Evolutionary conservation across 2,329 filamentous ascomycete genomes (phyloP), one percentile per base, ranked within the genome.

Genomic region (Zymoseptoria ardabiliae): DNA sequence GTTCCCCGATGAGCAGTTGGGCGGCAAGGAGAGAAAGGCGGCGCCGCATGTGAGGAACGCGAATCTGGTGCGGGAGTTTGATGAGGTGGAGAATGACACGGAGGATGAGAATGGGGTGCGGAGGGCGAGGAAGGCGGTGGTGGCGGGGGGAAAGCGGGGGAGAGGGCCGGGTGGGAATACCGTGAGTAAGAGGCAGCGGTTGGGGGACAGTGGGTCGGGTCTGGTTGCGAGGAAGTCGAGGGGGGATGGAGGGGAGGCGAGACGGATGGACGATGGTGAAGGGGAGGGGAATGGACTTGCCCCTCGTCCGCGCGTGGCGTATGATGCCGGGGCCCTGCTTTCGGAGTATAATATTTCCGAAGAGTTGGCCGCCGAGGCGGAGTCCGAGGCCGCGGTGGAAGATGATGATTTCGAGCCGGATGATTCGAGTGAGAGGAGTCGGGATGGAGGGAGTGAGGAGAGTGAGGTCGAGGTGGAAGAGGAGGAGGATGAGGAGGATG

Each of bases 1-100:
- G 48, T 72, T 72, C 52, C 65, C 66, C 0, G 53, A 65, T 11
- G 65, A 70, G 7, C 61, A 67, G 50, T 63, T 71, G 3, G 67
- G 66, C 7, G 53, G 28, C 22, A 63, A 60, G 54, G 57, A 61
- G 35, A 58, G 45, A 20, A 61, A 62, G 23, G 63, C 63, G 13
- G 62, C 63, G 6, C 64, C 68, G 1, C 62, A 62, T 19, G 66
- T 66, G 9, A 62, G 68, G 48, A 69, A 67, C 19, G 49, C 61
- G 8, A 61, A 64, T 20, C 53, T 68, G 10, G 58, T 68, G 4
- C 28, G 49, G 11, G 57, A 64, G 3, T 68, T 68, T 57, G 65
- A 61, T 49, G 69, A 70, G 9, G 53, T 68, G 13, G 66, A 66
- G 21, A 45, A 64, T 1, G 55, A 56, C 5, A 45, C 58, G 7